Evolutionary conservation across 2,329 filamentous ascomycete species (phyloP).

Genomic region (Alternaria sp.): DNA sequence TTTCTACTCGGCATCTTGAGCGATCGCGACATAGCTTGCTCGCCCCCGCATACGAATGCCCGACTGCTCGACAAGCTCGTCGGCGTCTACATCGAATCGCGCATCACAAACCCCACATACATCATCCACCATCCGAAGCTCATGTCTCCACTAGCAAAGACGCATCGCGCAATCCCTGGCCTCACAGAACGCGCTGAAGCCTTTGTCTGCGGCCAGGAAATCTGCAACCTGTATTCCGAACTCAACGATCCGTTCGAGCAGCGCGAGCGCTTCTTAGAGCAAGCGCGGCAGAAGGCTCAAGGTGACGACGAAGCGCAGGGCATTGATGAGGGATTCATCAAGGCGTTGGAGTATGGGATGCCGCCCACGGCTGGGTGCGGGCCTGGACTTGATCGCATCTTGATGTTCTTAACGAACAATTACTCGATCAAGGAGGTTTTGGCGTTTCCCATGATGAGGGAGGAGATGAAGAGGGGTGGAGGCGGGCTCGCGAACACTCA

Average conservation of each 20-base stretch:
- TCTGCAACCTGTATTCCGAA: slow-evolving; percentile 96
- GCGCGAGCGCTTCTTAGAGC: slow-evolving; percentile 78
- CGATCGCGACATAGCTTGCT: slow-evolving; percentile 89
- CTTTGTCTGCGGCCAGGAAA: slow-evolving; percentile 97
- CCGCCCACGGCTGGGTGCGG: slow-evolving; percentile 94
- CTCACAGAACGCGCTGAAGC: slow-evolving; percentile 98
- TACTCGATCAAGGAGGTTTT: slow-evolving; percentile 96
- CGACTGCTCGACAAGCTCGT: slow-evolving; percentile 95
- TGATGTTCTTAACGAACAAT: slow-evolving; percentile 96
- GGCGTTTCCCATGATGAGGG: slow-evolving; percentile 98
- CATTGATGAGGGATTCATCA: slow-evolving; percentile 94
- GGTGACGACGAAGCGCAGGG: slow-evolving; percentile 97
- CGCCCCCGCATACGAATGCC: slow-evolving; percentile 87
- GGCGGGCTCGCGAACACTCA: not conserved
- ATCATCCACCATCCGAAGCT: slow-evolving; percentile 80
- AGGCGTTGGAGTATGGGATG: slow-evolving; percentile 85
- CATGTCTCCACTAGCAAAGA: slow-evolving; percentile 98
- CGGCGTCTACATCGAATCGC: slow-evolving; percentile 93
- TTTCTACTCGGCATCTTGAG: slow-evolving; percentile 80
- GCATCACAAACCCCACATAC: slow-evolving; percentile 90
- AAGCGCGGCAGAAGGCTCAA: slow-evolving; percentile 88
- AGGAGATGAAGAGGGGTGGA: slow-evolving; percentile 42
- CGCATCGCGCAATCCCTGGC: slow-evolving; percentile 76
- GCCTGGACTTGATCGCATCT: slow-evolving; percentile 90
- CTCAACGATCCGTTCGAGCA: slow-evolving; percentile 97